A percentile compares a stretch with the other conserved stretches of the same genome.
These are phyloP conservation scores for Alloteropsis angusta DNA, from an alignment of 202 grass and related monocot genomes.

Conservation along the genomic window DNA sequence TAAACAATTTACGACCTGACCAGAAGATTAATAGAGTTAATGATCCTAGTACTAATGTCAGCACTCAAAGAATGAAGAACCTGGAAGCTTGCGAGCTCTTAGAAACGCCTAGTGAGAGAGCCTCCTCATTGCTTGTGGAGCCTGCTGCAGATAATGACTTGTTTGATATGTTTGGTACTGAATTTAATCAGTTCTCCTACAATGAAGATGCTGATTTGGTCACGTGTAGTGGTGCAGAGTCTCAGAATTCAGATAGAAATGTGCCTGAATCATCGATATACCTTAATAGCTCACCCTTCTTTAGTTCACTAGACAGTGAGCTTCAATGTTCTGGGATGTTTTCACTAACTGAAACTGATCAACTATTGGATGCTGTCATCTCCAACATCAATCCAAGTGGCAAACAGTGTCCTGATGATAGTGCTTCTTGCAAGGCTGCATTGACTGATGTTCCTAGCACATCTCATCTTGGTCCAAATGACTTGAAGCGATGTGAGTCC, in stretches of 20 bases:
- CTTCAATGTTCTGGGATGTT: slow-evolving; percentile 53
- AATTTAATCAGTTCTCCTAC: slow-evolving; percentile 37
- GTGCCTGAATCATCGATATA: slow-evolving; percentile 28
- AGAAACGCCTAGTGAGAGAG: slow-evolving; percentile 5
- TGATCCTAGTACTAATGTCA: slow-evolving; percentile 23
- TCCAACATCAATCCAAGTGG: slow-evolving; percentile 59
- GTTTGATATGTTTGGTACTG: slow-evolving; percentile 49
- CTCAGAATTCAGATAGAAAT: slow-evolving; percentile 38
- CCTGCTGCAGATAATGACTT: slow-evolving; percentile 45
- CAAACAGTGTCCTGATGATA: slow-evolving; percentile 55
- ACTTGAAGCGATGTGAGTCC: slow-evolving; percentile 34
- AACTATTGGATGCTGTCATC: slow-evolving; percentile 87
- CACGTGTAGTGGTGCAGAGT: slow-evolving; percentile 27
- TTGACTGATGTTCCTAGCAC: slow-evolving; percentile 48
- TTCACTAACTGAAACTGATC: slow-evolving; percentile 58
- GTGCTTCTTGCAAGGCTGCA: slow-evolving; percentile 55
- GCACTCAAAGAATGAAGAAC: slow-evolving; percentile 13
- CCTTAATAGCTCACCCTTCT: slow-evolving; percentile 25
- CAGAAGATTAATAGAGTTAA: slow-evolving; percentile 26
- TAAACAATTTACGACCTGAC: slow-evolving; percentile 7
- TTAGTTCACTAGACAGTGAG: slow-evolving; percentile 50
- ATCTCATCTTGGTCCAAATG: slow-evolving; percentile 34
- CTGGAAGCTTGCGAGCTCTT: slow-evolving; percentile 8
- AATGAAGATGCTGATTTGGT: slow-evolving; percentile 35
- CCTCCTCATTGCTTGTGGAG: slow-evolving; percentile 32